Percentiles rank a stretch among this genome's conserved stretches.
Evolutionary conservation across 345 rosid species (phyloP).

Genomic region (Ceriops decandra): DNA sequence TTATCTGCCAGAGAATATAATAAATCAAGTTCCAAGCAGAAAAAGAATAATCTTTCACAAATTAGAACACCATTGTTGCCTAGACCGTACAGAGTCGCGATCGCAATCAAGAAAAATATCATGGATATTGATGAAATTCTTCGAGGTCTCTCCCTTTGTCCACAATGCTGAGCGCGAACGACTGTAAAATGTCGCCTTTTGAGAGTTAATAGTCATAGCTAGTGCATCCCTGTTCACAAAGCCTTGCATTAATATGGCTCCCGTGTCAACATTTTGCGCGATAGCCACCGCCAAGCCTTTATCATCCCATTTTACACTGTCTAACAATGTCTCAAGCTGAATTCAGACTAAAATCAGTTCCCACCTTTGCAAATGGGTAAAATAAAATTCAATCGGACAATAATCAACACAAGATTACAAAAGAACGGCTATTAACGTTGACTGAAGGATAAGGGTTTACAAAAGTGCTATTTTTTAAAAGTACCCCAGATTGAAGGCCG

Average conservation of each 20-base stretch:
- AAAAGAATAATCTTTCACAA: background rate
- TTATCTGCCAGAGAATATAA: conserved; percentile 47
- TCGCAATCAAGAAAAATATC: conserved; percentile 83
- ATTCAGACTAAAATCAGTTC: background rate
- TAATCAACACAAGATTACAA: too few species aligned
- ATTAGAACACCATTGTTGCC: conserved; percentile 4
- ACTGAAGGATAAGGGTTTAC: too few species aligned
- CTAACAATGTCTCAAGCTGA: conserved; percentile 67
- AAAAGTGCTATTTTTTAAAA: too few species aligned
- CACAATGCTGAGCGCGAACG: conserved; percentile 80
- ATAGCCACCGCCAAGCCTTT: conserved; percentile 94
- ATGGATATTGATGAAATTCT: conserved; percentile 71
- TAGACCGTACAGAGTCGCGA: conserved; percentile 64
- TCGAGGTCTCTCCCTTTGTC: conserved; percentile 91
- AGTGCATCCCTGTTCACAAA: conserved; percentile 79
- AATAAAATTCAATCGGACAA: background rate
- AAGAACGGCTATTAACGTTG: too few species aligned
- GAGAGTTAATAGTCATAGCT: conserved; percentile 58
- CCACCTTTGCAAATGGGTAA: background rate
- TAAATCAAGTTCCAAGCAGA: background rate
- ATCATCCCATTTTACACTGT: conserved; percentile 85
- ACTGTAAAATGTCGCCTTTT: conserved; percentile 89
- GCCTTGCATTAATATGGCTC: conserved; percentile 94
- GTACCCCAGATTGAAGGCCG: too few species aligned
- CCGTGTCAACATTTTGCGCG: conserved; percentile 87